Base-by-base conservation (phyloP, 1,284 basidiomycete genomes). In the Omphalotus olearius region DNA sequence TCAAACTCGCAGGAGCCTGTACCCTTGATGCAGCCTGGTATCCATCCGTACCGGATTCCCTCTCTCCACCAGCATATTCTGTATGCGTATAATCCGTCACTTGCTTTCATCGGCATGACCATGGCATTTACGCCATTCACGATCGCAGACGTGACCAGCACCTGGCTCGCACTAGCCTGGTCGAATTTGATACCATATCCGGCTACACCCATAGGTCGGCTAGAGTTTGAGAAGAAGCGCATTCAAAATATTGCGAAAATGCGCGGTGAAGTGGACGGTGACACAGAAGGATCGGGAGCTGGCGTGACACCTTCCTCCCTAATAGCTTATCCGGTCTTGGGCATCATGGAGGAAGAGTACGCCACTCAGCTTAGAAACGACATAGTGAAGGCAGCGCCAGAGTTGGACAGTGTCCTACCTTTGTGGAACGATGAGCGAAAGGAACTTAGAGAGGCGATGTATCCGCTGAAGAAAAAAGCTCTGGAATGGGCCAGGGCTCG, bases 61-160 rank as follows among this genome's bases (percentile, higher is more conserved):
- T 65, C 57, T 3, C 65, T 77, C 25, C 69, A 76, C 56, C 63
- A 67, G 11, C 68, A 76, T 42, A 67, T 73, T n/a, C 50, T 79
- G 9, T 75, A 77, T 49, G 70, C 73, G 1, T 59, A 62, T 44
- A 76, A 73, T 48, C 68, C 75, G 1, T 63, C 70, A 0, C 62
- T 78, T 2, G 74, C 71, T 4, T 76, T 78, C 60, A 64, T 72
- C 30, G 72, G 72, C 26, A 47, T 48, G 6, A 18, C 28, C 6
- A 49, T 52, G 45, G 40, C 45, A 14, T 55, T 42, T 16, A 51
- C 50, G 2, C 54, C 54, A 10, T 55, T 55, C 47, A 52, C 47
- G 13, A 51, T 55, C 18, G 47, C 50, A 6, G 54, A 55, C 37
- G 26, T 55, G 14, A 39, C 45, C 9, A 52, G 50, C 45, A 44